phyloP scores from a whole-genome alignment of 768 basidiomycete species.

The Termitomyces sp. region DNA sequence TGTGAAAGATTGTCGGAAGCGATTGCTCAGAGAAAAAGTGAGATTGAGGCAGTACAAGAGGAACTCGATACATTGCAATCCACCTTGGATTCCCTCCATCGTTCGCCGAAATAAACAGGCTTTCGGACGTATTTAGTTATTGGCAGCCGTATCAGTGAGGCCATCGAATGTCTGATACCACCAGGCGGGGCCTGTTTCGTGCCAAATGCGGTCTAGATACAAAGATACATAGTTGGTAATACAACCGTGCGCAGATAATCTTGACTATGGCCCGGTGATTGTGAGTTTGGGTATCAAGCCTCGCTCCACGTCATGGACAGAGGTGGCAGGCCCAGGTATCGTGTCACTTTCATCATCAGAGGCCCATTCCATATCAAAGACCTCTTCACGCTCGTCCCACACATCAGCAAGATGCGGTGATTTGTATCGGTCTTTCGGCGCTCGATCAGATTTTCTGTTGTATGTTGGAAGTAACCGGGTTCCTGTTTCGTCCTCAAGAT shows the following conservation, averaged over 20 bases:
- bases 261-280: slow-evolving; percentile 6
- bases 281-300: slow-evolving; percentile 19
- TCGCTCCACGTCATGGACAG: slow-evolving; percentile 2
- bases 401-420: slow-evolving; percentile 48
- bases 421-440: slow-evolving; percentile 24
- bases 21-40: slow-evolving; percentile 34
- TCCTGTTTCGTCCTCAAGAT: slow-evolving; percentile 41
- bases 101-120: slow-evolving; percentile 1
- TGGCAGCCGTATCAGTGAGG: background rate
- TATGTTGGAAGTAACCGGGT: slow-evolving; percentile 61
- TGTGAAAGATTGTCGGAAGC: slow-evolving; percentile 40
- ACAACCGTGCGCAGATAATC: background rate
- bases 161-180: too few species aligned
- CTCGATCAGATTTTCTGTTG: slow-evolving; percentile 16
- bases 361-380: slow-evolving; percentile 64
- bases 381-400: slow-evolving; percentile 77
- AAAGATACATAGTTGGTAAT: slow-evolving; percentile 9
- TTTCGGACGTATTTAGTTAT: background rate
- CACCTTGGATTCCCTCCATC: slow-evolving; percentile 24
- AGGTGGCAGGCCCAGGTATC: slow-evolving; percentile 8
- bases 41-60: slow-evolving; percentile 37
- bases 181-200: background rate
- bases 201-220: slow-evolving; percentile 8
- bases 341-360: slow-evolving; percentile 48
- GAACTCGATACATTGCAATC: slow-evolving; percentile 37